phyloP scores from a whole-genome alignment of 2,329 filamentous ascomycete genomes.

The Chrysosporium keratinophilum region DNA sequence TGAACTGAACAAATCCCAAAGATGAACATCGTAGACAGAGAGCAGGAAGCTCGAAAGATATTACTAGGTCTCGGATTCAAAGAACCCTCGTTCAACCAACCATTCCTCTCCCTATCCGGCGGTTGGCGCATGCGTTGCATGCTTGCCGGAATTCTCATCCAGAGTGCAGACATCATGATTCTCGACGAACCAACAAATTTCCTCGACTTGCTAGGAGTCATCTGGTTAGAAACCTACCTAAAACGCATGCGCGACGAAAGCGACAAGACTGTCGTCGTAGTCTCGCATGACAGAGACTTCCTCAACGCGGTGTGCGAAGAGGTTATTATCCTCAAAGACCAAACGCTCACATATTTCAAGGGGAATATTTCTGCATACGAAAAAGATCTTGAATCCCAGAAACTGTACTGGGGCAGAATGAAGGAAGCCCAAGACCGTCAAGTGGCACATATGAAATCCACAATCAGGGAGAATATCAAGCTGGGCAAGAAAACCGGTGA shows the following conservation, averaged over 20 bases:
- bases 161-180: constrained; percentile 65
- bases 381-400: constrained; percentile 52
- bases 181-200: constrained; percentile 85
- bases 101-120: constrained; percentile 59
- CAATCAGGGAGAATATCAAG: constrained; percentile 62
- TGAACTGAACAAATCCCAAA: constrained; percentile 13
- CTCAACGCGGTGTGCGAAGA: constrained; percentile 65
- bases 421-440: constrained; percentile 74
- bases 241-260: constrained; percentile 44
- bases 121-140: constrained; percentile 64
- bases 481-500: constrained; percentile 68
- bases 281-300: constrained; percentile 79
- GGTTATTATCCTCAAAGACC: constrained; percentile 63
- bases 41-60: constrained; percentile 55
- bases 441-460: constrained; percentile 68
- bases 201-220: constrained; percentile 68
- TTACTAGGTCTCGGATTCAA: constrained; percentile 63
- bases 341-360: constrained; percentile 61
- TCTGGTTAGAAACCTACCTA: constrained; percentile 73
- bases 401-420: constrained; percentile 59
- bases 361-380: constrained; percentile 67
- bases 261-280: constrained; percentile 58
- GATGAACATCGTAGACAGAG: constrained; percentile 51
- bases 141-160: constrained; percentile 55
- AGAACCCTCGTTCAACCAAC: constrained; percentile 48